Evolutionary conservation across 768 basidiomycete species (phyloP), one percentile per base, ranked within the genome.

Genomic region (Tylopilus intermedius): DNA sequence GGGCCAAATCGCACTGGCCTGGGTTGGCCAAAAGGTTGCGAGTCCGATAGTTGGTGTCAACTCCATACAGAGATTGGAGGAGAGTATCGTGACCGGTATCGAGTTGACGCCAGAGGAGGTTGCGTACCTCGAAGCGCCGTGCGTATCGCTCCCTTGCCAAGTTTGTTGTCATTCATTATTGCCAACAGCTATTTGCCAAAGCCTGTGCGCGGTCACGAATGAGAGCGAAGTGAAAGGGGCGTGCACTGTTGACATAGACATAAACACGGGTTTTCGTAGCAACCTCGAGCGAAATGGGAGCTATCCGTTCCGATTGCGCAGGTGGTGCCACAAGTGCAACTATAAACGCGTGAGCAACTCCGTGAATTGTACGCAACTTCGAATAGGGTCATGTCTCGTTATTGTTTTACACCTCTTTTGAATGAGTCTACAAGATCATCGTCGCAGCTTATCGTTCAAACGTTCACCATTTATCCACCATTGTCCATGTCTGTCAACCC

Each of bases 1-100:
- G 78, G 66, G 69, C 6, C 76, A 78, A 53, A 68, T 78, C 30
- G 76, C 76, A 9, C 54, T 79, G 3, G 72, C 74, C 2, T 78
- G 77, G 77, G 52, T 67, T 1, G 40, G 13, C 32, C 45, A 61
- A 27, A 79, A 79, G 59, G 71, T 75, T 8, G 58, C 69, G 5
- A 75, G 73, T 21, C 77, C 77, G 0, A 77, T 79, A 50, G 68
- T 76, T 5, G 76, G 78, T 3, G 55, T 67, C 18, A 75, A 58
- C 55, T 67, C 67, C 14, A 55, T 73, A 43, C 39, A 58, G 45
- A 59, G 70, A 15, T 53, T 74, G n/a, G 49, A 64, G 50, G 32
- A 33, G 63, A 71, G 57, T 13, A 69, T 72, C 24, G 57, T 67
- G 27, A 58, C 55, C 0, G 55, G 48, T 7, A 44, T 68, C 38